Conservation (phyloP, 169 alveolate species). For the Cryptosporidium sp. region DNA sequence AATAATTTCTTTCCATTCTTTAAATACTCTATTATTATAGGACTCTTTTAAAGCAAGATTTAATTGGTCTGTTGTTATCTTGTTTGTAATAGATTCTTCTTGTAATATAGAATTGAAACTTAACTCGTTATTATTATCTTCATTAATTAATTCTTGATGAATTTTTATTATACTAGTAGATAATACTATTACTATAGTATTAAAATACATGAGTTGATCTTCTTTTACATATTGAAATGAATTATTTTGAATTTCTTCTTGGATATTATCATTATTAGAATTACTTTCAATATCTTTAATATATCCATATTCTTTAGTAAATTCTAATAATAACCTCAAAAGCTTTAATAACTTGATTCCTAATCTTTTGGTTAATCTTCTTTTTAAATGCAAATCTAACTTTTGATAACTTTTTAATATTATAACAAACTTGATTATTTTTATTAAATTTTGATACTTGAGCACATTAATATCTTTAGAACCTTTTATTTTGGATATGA, state of each 20-base stretch:
- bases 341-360: background rate
- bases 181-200: constrained; percentile 10
- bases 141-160: constrained; percentile 26
- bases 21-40: constrained; percentile 5
- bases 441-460: background rate
- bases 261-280: background rate
- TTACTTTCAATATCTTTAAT: background rate
- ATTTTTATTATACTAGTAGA: constrained; percentile 11
- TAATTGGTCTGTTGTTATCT: background rate
- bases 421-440: constrained; percentile 21
- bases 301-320: background rate
- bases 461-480: background rate
- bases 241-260: background rate
- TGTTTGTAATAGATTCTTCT: background rate
- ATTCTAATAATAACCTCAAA: constrained; percentile 3
- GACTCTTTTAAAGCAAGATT: background rate
- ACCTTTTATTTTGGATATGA: background rate
- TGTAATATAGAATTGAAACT: background rate
- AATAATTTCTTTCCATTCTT: constrained; percentile 39
- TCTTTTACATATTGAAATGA: background rate
- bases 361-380: background rate
- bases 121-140: background rate
- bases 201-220: background rate
- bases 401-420: background rate
- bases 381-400: background rate